Evolutionary conservation across 306 rosid species (phyloP).

Genomic region (Prunus davidiana): DNA sequence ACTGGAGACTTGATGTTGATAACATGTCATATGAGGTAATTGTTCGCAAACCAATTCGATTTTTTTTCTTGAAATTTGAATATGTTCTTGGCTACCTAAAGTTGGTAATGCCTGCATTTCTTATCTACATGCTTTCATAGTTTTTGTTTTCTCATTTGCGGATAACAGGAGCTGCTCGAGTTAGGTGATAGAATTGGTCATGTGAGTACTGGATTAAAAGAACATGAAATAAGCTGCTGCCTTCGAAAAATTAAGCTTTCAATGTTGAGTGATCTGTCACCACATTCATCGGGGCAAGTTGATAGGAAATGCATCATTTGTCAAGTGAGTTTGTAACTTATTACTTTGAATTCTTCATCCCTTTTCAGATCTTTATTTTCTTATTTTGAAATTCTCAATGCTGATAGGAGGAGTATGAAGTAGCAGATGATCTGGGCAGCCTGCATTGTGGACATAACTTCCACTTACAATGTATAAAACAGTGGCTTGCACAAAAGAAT

Average conservation of each 20-base stretch:
- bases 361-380: background rate
- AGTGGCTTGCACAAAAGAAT: conserved; percentile 87
- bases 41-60: background rate
- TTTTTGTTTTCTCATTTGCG: conserved; percentile 5
- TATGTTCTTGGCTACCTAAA: background rate
- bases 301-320: conserved; percentile 84
- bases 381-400: background rate
- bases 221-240: conserved; percentile 63
- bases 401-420: conserved; percentile 85
- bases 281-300: conserved; percentile 37
- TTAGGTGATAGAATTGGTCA: conserved; percentile 86
- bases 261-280: conserved; percentile 38
- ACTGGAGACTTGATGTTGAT: conserved; percentile 91
- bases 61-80: background rate
- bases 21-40: conserved; percentile 87
- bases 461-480: conserved; percentile 76
- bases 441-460: conserved; percentile 78
- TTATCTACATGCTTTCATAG: background rate
- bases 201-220: conserved; percentile 85
- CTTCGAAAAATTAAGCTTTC: conserved; percentile 51
- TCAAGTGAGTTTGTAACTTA: conserved; percentile 55
- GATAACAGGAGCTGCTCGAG: conserved; percentile 75
- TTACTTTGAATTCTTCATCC: background rate
- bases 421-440: conserved; percentile 78
- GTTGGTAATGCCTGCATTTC: background rate